Base-by-base conservation (phyloP, 805 yeast genomes). In the Metschnikowia lochheadii region DNA sequence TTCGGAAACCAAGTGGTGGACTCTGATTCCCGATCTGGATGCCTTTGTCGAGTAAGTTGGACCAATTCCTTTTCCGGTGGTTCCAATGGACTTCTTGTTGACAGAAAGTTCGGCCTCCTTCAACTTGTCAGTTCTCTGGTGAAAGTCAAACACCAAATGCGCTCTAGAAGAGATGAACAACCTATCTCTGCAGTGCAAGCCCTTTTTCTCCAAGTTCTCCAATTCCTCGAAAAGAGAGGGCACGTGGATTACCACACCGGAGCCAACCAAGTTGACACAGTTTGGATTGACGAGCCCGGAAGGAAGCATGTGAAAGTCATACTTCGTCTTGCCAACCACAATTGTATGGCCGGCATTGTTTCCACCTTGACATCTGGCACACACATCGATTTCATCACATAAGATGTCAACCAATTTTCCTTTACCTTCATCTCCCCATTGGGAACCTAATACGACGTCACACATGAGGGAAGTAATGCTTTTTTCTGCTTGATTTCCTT, bases 401-500 rank as follows among this genome's bases (percentile, higher is more conserved):
- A 94, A 79, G 50, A 94, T 77, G 68, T 94, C 99, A 45, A 94
- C 99, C 52, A 94, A 80, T 72, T 94, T 94, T 52, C 99, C 99
- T 69, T 94, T 94, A 67, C 99, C 99, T 82, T 94, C 99, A 67
- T 94, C 99, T 57, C 99, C 99, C 99, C 99, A 94, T 74, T 94
- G 99, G 72, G 98, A 77, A 52, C 99, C 99, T 63, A 94, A 79
- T 49, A 94, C 99, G 57, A 94, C 98, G 75, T 85, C 87, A 68
- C 88, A 85, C 91, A 85, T 85, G 21, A 40, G 20, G 42, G 21
- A 11, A 40, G 2, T 18, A 15, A 45, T 34, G 29, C 34, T 45
- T 34, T 13, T 21, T 38, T 35, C 29, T 44, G 39, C 23, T 47
- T 50, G 39, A 36, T 39, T 50, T 57, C 54, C 55, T 56, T 56